Percentiles rank a stretch among this genome's conserved stretches.
Evolutionary conservation across 192 early-diverging fungal genomes (phyloP).

Genomic region (Coemansia sp.): DNA sequence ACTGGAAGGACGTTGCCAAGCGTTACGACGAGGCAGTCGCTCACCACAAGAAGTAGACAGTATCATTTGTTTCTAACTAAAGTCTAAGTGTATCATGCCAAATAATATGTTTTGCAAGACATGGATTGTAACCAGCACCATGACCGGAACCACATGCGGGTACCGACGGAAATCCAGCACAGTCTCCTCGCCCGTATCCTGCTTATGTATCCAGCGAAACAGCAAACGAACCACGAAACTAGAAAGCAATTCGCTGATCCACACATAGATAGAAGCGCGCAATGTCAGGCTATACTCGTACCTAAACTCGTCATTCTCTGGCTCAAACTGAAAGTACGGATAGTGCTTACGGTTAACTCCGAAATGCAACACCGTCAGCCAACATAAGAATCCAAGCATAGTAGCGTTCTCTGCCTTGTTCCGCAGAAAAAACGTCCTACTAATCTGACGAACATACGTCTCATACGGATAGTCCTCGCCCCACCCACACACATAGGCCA

Average conservation of each 20-base stretch:
- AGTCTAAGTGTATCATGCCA: constrained; percentile 64
- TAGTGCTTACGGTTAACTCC: constrained; percentile 71
- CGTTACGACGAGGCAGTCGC: constrained; percentile 72
- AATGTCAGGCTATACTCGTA: constrained; percentile 65
- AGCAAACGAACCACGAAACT: constrained; percentile 65
- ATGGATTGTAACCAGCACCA: constrained; percentile 72
- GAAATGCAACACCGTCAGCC: constrained; percentile 71
- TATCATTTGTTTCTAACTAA: constrained; percentile 24
- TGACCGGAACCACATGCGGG: constrained; percentile 67
- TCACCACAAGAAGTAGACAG: constrained; percentile 3
- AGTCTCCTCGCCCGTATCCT: constrained; percentile 66
- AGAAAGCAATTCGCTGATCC: constrained; percentile 68
- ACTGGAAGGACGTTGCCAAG: constrained; percentile 95
- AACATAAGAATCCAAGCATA: constrained; percentile 73
- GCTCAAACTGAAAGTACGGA: constrained; percentile 69
- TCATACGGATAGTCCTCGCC: constrained; percentile 67
- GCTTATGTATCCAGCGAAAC: constrained; percentile 60
- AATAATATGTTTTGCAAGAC: constrained; percentile 74
- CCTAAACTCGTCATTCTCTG: constrained; percentile 51
- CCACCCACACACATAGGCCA: constrained; percentile 57
- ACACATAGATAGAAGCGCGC: constrained; percentile 63
- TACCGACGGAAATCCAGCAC: constrained; percentile 69
- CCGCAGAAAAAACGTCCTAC: constrained; percentile 69
- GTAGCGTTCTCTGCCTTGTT: constrained; percentile 79
- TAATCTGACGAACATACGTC: constrained; percentile 68